Conservation (phyloP, 129 eudicot genomes). For the Lonicera japonica region DNA sequence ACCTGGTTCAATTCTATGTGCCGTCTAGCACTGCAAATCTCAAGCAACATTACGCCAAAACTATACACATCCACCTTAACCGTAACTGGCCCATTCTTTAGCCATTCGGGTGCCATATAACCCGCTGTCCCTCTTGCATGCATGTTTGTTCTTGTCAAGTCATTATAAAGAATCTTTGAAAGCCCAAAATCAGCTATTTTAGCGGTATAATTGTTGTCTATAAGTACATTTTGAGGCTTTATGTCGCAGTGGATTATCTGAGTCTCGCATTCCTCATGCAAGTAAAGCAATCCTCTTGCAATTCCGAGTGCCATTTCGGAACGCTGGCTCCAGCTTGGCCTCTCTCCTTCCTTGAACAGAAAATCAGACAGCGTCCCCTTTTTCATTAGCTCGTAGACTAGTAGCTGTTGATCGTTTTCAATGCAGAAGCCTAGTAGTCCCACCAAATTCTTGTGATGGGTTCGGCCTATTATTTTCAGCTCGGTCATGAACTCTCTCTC, state of each 20-base stretch:
- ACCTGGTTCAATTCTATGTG: constrained; percentile 11
- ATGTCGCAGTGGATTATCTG: constrained; percentile 13
- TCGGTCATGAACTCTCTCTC: constrained; percentile 6
- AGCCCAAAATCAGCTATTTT: constrained; percentile 12
- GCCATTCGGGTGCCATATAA: constrained; percentile 45
- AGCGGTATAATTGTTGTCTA: not conserved
- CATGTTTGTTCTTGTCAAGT: not conserved
- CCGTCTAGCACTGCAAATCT: constrained; percentile 8
- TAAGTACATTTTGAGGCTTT: constrained; percentile 11
- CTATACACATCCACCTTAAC: constrained; percentile 31
- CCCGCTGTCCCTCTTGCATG: constrained; percentile 26
- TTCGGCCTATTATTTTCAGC: constrained; percentile 10
- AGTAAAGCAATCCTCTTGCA: constrained; percentile 9
- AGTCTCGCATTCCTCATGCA: constrained; percentile 10
- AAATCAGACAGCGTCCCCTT: constrained; percentile 1
- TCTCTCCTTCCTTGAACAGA: constrained; percentile 1
- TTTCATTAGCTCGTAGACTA: constrained; percentile 9
- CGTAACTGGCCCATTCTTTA: constrained; percentile 27
- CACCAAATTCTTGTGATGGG: constrained; percentile 10
- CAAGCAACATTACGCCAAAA: constrained; percentile 14
- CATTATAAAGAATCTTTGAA: constrained; percentile 4
- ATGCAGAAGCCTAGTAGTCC: constrained; percentile 9
- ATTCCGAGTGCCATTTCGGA: constrained; percentile 7
- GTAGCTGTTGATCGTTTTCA: not conserved
- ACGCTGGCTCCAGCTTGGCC: constrained; percentile 9